phyloP scores from a whole-genome alignment of 306 rosid genomes.

The Pyrus pyrifolia region DNA sequence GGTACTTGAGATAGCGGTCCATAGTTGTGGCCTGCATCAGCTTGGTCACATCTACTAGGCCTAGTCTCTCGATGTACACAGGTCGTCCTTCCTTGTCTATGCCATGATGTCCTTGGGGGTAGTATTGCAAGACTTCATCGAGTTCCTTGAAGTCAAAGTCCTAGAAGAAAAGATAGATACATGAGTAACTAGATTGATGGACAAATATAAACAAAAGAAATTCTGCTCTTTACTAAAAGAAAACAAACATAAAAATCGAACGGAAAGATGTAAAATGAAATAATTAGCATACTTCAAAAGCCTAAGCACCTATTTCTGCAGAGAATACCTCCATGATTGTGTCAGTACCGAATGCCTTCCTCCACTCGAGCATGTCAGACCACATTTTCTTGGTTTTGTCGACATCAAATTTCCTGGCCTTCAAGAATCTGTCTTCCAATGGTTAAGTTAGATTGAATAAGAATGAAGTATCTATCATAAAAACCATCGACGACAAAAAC shows the following conservation, averaged over 20 bases:
- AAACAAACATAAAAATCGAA: not conserved
- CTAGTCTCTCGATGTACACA: conserved; percentile 78
- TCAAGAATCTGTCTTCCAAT: conserved; percentile 55
- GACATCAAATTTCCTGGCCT: conserved; percentile 79
- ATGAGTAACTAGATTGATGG: not conserved
- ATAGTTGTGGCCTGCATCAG: conserved; percentile 78
- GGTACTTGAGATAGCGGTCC: conserved; percentile 80
- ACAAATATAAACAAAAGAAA: not conserved
- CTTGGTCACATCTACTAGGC: conserved; percentile 60
- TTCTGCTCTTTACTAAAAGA: not conserved
- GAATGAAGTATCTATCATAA: not conserved
- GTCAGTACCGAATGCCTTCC: conserved; percentile 79
- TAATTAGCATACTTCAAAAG: not conserved
- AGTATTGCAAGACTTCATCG: conserved; percentile 55
- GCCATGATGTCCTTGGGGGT: conserved; percentile 96
- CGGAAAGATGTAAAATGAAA: not conserved
- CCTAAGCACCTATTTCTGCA: not conserved
- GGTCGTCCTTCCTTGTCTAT: conserved; percentile 93
- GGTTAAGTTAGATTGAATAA: not conserved
- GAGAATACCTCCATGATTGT: conserved; percentile 53
- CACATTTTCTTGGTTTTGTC: conserved; percentile 91
- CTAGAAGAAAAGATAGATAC: conserved; percentile 17
- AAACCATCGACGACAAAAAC: not conserved
- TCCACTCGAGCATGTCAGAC: conserved; percentile 82
- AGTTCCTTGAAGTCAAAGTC: conserved; percentile 79